Evolutionary conservation across 2,329 filamentous ascomycete genomes (phyloP).

Genomic region (Microdochium trichocladiopsis): DNA sequence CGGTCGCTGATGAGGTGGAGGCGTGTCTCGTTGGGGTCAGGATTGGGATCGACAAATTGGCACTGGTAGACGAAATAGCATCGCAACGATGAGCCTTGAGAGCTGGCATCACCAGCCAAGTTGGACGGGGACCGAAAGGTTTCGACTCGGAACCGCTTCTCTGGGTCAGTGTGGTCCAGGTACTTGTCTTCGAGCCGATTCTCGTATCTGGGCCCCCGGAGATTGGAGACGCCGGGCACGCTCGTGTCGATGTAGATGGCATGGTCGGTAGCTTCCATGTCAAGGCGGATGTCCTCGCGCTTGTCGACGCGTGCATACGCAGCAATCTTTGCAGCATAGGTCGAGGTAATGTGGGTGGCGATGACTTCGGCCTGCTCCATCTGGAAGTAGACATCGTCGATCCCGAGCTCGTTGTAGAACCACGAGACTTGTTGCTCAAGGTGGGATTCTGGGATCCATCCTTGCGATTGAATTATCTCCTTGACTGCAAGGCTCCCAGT

Average conservation of each 20-base stretch:
- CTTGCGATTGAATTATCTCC: slow-evolving; percentile 68
- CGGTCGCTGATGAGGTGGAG: slow-evolving; percentile 89
- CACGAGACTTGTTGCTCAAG: slow-evolving; percentile 82
- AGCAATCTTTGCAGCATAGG: slow-evolving; percentile 95
- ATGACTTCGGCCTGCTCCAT: slow-evolving; percentile 83
- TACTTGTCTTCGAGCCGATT: slow-evolving; percentile 93
- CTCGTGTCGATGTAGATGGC: slow-evolving; percentile 99
- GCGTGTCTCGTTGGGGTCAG: slow-evolving; percentile 72
- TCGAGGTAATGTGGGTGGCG: slow-evolving; percentile 87
- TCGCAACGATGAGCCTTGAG: slow-evolving; percentile 70
- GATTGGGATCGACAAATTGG: slow-evolving; percentile 73
- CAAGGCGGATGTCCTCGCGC: slow-evolving; percentile 85
- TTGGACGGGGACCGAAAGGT: slow-evolving; percentile 89
- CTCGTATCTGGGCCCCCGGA: slow-evolving; percentile 84
- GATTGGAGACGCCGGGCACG: slow-evolving; percentile 71
- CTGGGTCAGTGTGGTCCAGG: slow-evolving; percentile 68
- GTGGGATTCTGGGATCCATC: slow-evolving; percentile 79
- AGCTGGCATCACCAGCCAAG: slow-evolving; percentile 58
- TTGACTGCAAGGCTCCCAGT: slow-evolving; percentile 63
- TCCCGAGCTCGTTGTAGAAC: slow-evolving; percentile 97
- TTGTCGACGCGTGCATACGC: slow-evolving; percentile 91
- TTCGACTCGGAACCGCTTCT: slow-evolving; percentile 84
- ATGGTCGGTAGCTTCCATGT: slow-evolving; percentile 91
- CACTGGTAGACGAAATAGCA: slow-evolving; percentile 99
- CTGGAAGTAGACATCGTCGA: slow-evolving; percentile 97